Conservation (phyloP, 192 early-diverging fungal species). For the Funneliformis geosporum region DNA sequence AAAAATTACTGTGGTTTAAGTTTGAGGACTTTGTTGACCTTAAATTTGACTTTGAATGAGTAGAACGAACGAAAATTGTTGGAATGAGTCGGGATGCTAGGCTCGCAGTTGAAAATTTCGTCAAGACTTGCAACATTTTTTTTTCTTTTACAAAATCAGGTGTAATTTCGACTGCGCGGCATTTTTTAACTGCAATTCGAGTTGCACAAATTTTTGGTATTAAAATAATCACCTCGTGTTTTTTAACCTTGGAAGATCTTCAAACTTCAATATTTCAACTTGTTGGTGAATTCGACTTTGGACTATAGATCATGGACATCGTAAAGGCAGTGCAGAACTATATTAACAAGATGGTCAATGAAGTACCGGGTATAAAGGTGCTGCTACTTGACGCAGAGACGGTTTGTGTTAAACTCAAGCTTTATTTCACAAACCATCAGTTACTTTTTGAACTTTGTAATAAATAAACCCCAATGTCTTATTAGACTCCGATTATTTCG, state of each 20-base stretch:
- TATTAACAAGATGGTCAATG: conserved; percentile 87
- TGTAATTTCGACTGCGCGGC: too few relatives aligned
- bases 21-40: not conserved
- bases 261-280: too few relatives aligned
- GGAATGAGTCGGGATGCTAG: not conserved
- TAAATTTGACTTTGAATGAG: not conserved
- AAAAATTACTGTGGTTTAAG: not conserved
- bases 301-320: conserved; percentile 57
- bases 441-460: not conserved
- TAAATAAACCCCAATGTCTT: not conserved
- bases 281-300: too few relatives aligned
- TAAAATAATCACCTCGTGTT: too few relatives aligned
- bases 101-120: not conserved
- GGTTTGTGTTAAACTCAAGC: conserved; percentile 46
- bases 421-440: not conserved
- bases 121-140: not conserved
- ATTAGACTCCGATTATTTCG: conserved; percentile 90
- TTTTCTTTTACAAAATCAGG: not conserved
- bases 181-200: too few relatives aligned
- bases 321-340: conserved; percentile 85
- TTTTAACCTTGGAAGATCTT: too few relatives aligned
- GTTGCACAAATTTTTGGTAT: too few relatives aligned
- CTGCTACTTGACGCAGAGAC: conserved; percentile 92
- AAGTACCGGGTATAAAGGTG: conserved; percentile 97
- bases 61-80: not conserved